Evolutionary conservation across 108 stramenopile species (phyloP).

Genomic region (Skeletonema tropicum): DNA sequence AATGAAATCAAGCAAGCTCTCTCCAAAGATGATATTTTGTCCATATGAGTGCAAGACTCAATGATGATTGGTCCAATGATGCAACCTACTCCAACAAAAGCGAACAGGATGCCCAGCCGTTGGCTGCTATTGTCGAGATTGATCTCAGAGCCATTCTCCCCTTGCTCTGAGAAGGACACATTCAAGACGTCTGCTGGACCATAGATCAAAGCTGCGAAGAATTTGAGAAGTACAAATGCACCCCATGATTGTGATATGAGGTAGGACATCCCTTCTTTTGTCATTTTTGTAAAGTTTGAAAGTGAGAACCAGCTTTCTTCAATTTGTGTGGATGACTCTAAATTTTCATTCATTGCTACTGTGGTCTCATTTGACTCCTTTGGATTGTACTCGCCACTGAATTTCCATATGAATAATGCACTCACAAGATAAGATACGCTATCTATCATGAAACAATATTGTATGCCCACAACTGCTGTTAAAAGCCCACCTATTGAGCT

Average conservation of each 20-base stretch:
- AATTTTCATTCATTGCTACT: not conserved
- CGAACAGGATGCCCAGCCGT: slow-evolving; percentile 67
- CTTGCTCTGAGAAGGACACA: slow-evolving; percentile 62
- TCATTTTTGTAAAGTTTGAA: slow-evolving; percentile 40
- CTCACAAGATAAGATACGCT: slow-evolving; percentile 56
- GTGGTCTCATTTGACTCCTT: not conserved
- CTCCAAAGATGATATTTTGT: slow-evolving; percentile 52
- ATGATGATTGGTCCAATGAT: slow-evolving; percentile 59
- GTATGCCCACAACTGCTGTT: slow-evolving; percentile 52
- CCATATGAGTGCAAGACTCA: slow-evolving; percentile 55
- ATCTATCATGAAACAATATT: slow-evolving; percentile 60
- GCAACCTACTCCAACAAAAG: slow-evolving; percentile 67
- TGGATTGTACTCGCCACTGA: slow-evolving; percentile 26
- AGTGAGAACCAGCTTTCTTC: slow-evolving; percentile 10
- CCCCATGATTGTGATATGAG: slow-evolving; percentile 55
- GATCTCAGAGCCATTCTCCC: slow-evolving; percentile 8
- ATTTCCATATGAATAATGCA: slow-evolving; percentile 51
- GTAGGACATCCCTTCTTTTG: slow-evolving; percentile 52
- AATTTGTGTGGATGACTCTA: not conserved
- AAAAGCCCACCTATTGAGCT: slow-evolving; percentile 57
- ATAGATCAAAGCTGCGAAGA: slow-evolving; percentile 47
- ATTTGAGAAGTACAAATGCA: slow-evolving; percentile 62
- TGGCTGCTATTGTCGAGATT: slow-evolving; percentile 27
- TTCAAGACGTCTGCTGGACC: slow-evolving; percentile 69
- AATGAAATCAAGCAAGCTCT: slow-evolving; percentile 56